Evolutionary conservation across 208 protist species (phyloP), one percentile per base, ranked within the genome.

Genomic region (Trypanosoma platydactyli): DNA sequence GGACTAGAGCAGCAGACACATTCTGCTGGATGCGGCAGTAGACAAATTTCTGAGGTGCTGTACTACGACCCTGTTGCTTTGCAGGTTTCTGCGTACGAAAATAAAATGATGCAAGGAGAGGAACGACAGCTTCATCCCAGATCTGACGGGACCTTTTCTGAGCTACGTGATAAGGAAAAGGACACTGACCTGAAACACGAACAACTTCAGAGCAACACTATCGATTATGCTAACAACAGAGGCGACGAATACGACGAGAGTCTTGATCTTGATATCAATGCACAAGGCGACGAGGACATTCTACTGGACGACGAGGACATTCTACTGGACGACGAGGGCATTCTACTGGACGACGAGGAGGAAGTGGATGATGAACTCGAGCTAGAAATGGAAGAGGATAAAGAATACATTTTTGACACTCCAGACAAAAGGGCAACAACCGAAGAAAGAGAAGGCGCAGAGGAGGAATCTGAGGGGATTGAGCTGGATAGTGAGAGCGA

Each of bases 101-200:
- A 41, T 45, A 50, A 51, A 45, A 6, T 38, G 0, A 22, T 1
- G 22, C 45, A n/a, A 20, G 67, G 56, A 16, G 18, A 68, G 2
- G 48, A 72, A 22, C 12, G 67, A 0, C 51, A 45, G 7, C 71
- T 70, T 12, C 56, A 42, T 29, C 7, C 71, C 0, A 51, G 29
- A 6, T 69, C 76, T 18, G 64, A 56, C 5, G 42, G 64, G 27
- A 53, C 77, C 29, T 55, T 77, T 15, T 53, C 63, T n/a, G 73
- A 77, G 29, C 74, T 72, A 13, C 64, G 72, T 52, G 76, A 73
- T 25, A 68, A 79, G 45, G 70, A 83, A 49, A 73, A 81, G 24
- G 71, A 71, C 24, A 42, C 62, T 5, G 44, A 73, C 12, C 29
- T 35, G 3, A 30, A 51, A 11, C 44, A 48, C 4, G 4, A 48